Evolutionary conservation across 2,329 filamentous ascomycete species (phyloP), one percentile per base, ranked within the genome.

Genomic region (Cytospora piceicola): DNA sequence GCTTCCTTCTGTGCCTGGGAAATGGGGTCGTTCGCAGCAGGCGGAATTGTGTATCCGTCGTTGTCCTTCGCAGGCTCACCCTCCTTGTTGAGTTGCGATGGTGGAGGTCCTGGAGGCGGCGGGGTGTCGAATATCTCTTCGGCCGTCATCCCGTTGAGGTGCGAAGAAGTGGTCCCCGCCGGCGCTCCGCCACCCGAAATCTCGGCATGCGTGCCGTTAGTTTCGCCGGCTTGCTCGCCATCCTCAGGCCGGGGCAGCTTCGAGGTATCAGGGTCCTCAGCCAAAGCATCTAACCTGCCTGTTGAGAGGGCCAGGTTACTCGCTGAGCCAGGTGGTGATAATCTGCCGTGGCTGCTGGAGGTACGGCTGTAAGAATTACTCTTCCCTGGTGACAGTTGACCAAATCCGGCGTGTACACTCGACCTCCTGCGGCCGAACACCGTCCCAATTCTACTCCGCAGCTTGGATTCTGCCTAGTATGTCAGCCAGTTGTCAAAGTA

Each of bases 21-120:
- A 65, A 94, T 90, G 3, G 88, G 82, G 74, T 89, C 81, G 70
- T 88, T 82, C 71, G 82, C 81, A 1, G 85, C 80, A 0, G 87
- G 82, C 0, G 90, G 91, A n/a, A 94, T 85, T 4, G 85, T 90
- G 73, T 89, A 95, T 8, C 92, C 92, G 69, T 96, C 92, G 0
- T 86, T 80, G 73, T 95, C 92, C 73, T 87, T 91, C 24, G 79
- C 77, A 63, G 82, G 74, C 64, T 79, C 74, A 0, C 70, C 69
- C 11, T 75, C 64, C 20, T 77, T 74, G 60, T 75, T 75, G 63
- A 76, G 76, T 55, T 82, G 81, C 3, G 79, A 78, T 2, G 82
- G 80, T 1, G 85, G 82, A 27, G 83, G 80, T 0, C 82, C 83
- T 2, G 82, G 78, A 20, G 84, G 83, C 34, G 85, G 81, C 11